Evolutionary conservation across 176 grass and related monocot genomes (phyloP).

Genomic region (Cenchrus fungigraminus): DNA sequence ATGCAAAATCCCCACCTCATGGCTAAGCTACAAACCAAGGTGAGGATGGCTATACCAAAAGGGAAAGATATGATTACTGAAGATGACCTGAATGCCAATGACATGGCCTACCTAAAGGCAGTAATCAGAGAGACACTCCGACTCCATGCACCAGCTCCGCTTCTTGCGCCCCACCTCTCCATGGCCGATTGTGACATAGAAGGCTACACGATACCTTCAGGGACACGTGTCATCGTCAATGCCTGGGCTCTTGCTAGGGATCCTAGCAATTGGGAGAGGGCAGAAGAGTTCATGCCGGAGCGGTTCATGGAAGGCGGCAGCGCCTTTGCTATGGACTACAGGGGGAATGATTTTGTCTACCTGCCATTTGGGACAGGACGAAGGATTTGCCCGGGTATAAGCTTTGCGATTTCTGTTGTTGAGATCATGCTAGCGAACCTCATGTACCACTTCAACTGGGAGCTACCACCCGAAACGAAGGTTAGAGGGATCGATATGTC

Average conservation of each 20-base stretch:
- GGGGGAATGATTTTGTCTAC: not conserved
- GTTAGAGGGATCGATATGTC: not conserved
- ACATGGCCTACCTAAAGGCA: not conserved
- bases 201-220: not conserved
- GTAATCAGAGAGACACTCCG: not conserved
- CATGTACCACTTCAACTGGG: not conserved
- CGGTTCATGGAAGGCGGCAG: not conserved
- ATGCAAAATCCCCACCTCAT: not conserved
- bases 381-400: not conserved
- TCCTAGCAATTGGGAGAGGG: not conserved
- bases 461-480: not conserved
- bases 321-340: not conserved
- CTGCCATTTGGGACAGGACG: constrained; percentile 2
- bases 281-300: not conserved
- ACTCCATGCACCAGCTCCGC: not conserved
- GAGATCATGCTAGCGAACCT: constrained; percentile 15
- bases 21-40: not conserved
- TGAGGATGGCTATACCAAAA: not conserved
- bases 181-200: not conserved
- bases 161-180: not conserved
- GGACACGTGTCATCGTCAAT: not conserved
- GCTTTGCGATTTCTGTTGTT: not conserved
- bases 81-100: not conserved
- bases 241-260: constrained; percentile 6
- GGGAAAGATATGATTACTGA: not conserved